phyloP scores from a whole-genome alignment of 2,329 filamentous ascomycete genomes.

The Fusarium sp. region DNA sequence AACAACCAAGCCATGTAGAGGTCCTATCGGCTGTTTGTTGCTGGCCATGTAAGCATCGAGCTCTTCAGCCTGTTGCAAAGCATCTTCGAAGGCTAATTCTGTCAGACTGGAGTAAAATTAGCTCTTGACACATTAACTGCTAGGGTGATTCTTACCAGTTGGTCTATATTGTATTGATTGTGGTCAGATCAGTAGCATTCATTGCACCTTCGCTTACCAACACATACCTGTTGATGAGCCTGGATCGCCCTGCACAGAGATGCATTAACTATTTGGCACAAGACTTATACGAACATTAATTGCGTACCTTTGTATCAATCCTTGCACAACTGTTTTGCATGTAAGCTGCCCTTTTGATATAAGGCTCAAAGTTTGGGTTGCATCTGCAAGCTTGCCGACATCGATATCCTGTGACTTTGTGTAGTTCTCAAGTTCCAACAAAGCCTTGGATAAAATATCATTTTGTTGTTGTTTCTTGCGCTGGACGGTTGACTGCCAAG shows the following conservation, averaged over 20 bases:
- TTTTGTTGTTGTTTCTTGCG: conserved; percentile 1
- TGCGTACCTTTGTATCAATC: not conserved
- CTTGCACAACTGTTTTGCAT: not conserved
- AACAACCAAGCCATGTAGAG: not conserved
- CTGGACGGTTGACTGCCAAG: conserved; percentile 2
- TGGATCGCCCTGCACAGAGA: not conserved
- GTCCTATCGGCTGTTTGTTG: not conserved
- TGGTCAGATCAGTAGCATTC: not conserved
- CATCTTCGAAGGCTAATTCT: not conserved
- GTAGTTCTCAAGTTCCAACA: not conserved
- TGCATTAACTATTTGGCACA: too few relatives aligned
- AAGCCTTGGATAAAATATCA: not conserved
- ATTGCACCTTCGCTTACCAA: accelerated
- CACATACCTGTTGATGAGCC: not conserved
- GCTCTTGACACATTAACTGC: not conserved
- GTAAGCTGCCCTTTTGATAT: not conserved
- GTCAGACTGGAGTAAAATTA: not conserved
- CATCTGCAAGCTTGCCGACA: not conserved
- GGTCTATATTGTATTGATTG: not conserved
- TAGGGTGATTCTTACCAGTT: not conserved
- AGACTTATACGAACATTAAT: too few relatives aligned
- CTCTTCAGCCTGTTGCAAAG: not conserved
- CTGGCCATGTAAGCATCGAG: not conserved
- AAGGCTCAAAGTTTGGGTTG: not conserved
- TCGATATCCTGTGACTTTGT: not conserved